Evolutionary conservation across 129 eudicot species (phyloP).

Genomic region (Helianthus annuus): DNA sequence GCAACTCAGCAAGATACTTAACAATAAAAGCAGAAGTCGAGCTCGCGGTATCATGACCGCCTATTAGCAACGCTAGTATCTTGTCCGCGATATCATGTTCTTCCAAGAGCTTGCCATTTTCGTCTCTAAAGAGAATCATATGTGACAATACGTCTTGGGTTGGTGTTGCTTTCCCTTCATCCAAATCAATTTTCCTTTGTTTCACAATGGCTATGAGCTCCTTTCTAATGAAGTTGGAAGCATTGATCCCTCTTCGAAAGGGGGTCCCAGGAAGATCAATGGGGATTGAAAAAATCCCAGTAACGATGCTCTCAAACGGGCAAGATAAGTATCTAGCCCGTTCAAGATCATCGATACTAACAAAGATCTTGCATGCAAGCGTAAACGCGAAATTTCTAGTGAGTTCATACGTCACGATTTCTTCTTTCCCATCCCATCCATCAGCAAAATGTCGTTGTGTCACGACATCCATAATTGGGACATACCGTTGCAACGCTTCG

Average conservation of each 20-base stretch:
- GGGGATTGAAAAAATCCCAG: slow-evolving; percentile 67
- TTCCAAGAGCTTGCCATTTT: slow-evolving; percentile 57
- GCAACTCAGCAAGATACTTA: slow-evolving; percentile 83
- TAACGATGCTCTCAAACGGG: slow-evolving; percentile 60
- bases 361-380: slow-evolving; percentile 64
- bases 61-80: slow-evolving; percentile 71
- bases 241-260: slow-evolving; percentile 61
- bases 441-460: slow-evolving; percentile 55
- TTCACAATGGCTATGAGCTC: slow-evolving; percentile 50
- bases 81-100: slow-evolving; percentile 73
- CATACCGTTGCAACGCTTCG: slow-evolving; percentile 64
- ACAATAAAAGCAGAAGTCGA: slow-evolving; percentile 71
- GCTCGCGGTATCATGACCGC: slow-evolving; percentile 91
- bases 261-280: slow-evolving; percentile 81
- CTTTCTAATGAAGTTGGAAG: slow-evolving; percentile 50
- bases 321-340: slow-evolving; percentile 47
- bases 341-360: slow-evolving; percentile 69
- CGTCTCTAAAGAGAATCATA: slow-evolving; percentile 63
- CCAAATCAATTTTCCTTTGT: slow-evolving; percentile 69
- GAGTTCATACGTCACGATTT: slow-evolving; percentile 54
- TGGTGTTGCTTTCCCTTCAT: slow-evolving; percentile 60
- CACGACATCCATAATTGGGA: slow-evolving; percentile 63
- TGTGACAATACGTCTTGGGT: slow-evolving; percentile 87
- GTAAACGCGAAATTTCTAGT: slow-evolving; percentile 67
- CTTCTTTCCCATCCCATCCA: slow-evolving; percentile 55